Conservation (phyloP, 306 rosid species). For the Medicago ruthenica region DNA sequence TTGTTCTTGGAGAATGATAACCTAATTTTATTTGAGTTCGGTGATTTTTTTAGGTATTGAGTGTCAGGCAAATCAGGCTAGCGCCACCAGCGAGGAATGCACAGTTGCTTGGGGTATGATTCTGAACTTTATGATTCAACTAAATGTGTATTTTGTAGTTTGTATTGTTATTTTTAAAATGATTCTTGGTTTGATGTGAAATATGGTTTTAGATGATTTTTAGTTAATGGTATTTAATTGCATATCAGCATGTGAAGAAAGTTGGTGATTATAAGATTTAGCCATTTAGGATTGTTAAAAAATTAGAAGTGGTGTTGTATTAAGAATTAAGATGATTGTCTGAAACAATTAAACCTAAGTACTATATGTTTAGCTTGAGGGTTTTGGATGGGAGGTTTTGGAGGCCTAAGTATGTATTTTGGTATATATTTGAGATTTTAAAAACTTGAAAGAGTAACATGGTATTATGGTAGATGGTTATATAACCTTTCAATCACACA, state of each 20-base stretch:
- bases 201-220: background rate
- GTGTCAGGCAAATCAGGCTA: conserved; percentile 86
- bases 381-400: no score
- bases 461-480: no score
- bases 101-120: conserved; percentile 60
- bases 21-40: conserved; percentile 5
- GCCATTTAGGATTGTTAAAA: background rate
- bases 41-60: conserved; percentile 63
- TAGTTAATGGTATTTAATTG: background rate
- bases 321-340: background rate
- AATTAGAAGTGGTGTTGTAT: background rate
- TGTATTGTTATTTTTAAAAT: background rate
- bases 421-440: no score
- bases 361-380: no score
- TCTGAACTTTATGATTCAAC: background rate
- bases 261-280: background rate
- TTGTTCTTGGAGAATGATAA: background rate
- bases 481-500: no score
- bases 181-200: background rate
- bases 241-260: background rate
- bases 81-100: conserved; percentile 61
- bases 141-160: background rate
- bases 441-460: no score
- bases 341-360: background rate
- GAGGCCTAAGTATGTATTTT: no score